Evolutionary conservation across 352 stramenopile species (phyloP).

Genomic region (Phytophthora litchii): DNA sequence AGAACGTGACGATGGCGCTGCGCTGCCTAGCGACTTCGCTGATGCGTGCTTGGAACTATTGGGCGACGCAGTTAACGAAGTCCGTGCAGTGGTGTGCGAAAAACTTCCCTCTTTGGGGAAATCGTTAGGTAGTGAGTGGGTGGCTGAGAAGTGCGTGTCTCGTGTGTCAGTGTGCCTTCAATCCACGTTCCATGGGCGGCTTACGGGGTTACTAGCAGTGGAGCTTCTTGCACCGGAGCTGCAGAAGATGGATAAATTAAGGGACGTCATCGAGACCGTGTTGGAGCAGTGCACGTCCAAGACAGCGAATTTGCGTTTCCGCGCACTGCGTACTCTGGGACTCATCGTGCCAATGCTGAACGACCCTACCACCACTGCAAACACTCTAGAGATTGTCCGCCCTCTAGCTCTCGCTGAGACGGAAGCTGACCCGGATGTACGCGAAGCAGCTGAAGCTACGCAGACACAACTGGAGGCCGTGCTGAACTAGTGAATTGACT

Average conservation of each 20-base stretch:
- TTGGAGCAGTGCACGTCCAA: slow-evolving; percentile 80
- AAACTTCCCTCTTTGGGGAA: slow-evolving; percentile 70
- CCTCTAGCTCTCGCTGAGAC: slow-evolving; percentile 59
- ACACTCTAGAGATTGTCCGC: slow-evolving; percentile 78
- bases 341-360: slow-evolving; percentile 74
- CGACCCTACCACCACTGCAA: slow-evolving; percentile 66
- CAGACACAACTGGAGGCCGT: slow-evolving; percentile 55
- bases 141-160: slow-evolving; percentile 70
- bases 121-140: slow-evolving; percentile 80
- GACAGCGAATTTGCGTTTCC: slow-evolving; percentile 84
- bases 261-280: slow-evolving; percentile 65
- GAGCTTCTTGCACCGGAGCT: slow-evolving; percentile 69
- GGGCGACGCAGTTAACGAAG: slow-evolving; percentile 71
- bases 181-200: slow-evolving; percentile 72
- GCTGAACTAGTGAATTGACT: slow-evolving; percentile 47
- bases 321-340: slow-evolving; percentile 70
- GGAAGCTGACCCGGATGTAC: slow-evolving; percentile 78
- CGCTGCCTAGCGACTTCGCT: slow-evolving; percentile 71
- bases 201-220: slow-evolving; percentile 74
- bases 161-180: slow-evolving; percentile 67
- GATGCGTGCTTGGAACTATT: slow-evolving; percentile 75
- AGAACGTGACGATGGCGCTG: slow-evolving; percentile 60
- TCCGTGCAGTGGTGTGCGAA: slow-evolving; percentile 65
- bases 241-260: slow-evolving; percentile 72
- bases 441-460: slow-evolving; percentile 70